phyloP scores from a whole-genome alignment of 768 basidiomycete species.

The Tremella yokohamensis region DNA sequence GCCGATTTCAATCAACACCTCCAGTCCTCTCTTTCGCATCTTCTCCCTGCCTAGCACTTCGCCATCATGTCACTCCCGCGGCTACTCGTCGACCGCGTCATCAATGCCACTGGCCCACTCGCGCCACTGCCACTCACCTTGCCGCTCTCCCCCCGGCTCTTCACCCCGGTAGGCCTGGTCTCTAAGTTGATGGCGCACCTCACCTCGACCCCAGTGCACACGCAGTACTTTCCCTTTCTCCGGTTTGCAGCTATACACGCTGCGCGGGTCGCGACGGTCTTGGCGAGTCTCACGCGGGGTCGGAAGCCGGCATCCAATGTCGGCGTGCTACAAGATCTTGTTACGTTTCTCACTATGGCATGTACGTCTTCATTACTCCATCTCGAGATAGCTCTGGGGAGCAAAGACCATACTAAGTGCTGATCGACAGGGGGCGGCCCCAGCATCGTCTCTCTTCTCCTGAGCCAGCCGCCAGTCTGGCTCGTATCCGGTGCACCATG shows the following conservation, averaged over 20 bases:
- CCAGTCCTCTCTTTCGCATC: neutral
- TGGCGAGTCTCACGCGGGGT: slow-evolving; percentile 30
- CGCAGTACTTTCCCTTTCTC: slow-evolving; percentile 29
- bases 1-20: neutral
- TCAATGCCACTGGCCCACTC: slow-evolving; percentile 1
- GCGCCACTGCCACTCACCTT: slow-evolving; percentile 20
- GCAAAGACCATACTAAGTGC: neutral
- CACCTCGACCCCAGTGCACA: slow-evolving; percentile 27
- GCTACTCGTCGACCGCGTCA: slow-evolving; percentile 6
- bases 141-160: slow-evolving; percentile 18
- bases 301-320: slow-evolving; percentile 14
- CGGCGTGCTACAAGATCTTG: slow-evolving; percentile 32
- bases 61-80: slow-evolving; percentile 14
- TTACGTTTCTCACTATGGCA: slow-evolving; percentile 36
- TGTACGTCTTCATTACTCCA: slow-evolving; percentile 27
- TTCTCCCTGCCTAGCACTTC: neutral
- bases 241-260: slow-evolving; percentile 36
- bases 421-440: slow-evolving; percentile 41
- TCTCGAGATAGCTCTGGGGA: neutral
- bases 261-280: slow-evolving; percentile 33
- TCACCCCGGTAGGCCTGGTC: slow-evolving; percentile 14
- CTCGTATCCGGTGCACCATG: slow-evolving; percentile 39
- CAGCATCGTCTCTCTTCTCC: slow-evolving; percentile 30
- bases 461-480: slow-evolving; percentile 39
- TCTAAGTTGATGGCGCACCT: slow-evolving; percentile 24